Percentiles rank a stretch among this genome's conserved stretches.
These are phyloP conservation scores for Schizothecium vesticola DNA, from an alignment of 495 filamentous ascomycete species.

Conservation along the genomic window DNA sequence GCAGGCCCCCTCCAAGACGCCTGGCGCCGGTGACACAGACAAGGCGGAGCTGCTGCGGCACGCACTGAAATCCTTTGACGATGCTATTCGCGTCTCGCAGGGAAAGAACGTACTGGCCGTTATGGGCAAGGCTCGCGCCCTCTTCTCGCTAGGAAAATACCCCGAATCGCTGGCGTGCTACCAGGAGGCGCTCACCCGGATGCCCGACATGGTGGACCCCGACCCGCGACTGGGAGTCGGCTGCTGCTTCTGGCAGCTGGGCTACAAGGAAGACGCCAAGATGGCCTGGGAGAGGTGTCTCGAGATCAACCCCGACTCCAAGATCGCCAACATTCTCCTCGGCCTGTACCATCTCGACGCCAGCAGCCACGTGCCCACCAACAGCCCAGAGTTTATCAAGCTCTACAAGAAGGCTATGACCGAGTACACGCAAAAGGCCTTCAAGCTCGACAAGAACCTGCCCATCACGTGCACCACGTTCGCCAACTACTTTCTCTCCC, in stretches of 20 bases:
- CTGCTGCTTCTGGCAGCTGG: slow-evolving; percentile 91
- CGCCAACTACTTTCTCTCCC: slow-evolving; percentile 77
- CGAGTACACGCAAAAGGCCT: slow-evolving; percentile 85
- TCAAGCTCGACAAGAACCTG: slow-evolving; percentile 90
- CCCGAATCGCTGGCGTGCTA: slow-evolving; percentile 77
- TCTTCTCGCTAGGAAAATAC: slow-evolving; percentile 78
- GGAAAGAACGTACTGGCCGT: slow-evolving; percentile 85
- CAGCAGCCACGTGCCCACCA: slow-evolving; percentile 71
- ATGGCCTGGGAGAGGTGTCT: slow-evolving; percentile 82
- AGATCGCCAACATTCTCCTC: slow-evolving; percentile 83
- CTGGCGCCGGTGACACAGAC: slow-evolving; percentile 64
- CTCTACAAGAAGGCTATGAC: slow-evolving; percentile 92
- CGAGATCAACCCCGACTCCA: slow-evolving; percentile 81
- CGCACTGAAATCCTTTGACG: slow-evolving; percentile 87
- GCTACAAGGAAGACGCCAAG: slow-evolving; percentile 87
- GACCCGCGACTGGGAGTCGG: slow-evolving; percentile 94
- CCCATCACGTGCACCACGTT: slow-evolving; percentile 88
- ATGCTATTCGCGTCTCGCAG: slow-evolving; percentile 75
- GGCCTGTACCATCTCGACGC: slow-evolving; percentile 82
- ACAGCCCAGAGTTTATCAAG: slow-evolving; percentile 65
- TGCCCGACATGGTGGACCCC: slow-evolving; percentile 85
- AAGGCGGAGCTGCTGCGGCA: slow-evolving; percentile 72
- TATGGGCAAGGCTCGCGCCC: slow-evolving; percentile 76
- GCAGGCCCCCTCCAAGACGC: slow-evolving; percentile 64
- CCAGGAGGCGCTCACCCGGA: slow-evolving; percentile 75